Base-by-base conservation (phyloP, 2,329 filamentous ascomycete genomes). In the Cladophialophora yegresii region DNA sequence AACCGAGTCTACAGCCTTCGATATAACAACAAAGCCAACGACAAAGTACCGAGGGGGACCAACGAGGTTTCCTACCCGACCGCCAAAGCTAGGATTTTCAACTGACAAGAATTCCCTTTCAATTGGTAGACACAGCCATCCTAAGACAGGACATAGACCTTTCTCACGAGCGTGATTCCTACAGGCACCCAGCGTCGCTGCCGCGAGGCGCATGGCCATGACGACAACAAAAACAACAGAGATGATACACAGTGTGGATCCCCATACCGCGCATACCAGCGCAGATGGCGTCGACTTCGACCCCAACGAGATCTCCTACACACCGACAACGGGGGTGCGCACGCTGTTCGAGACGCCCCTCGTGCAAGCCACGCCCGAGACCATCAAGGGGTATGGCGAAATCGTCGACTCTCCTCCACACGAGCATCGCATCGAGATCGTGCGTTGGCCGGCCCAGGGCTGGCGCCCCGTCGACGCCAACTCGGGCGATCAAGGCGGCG, bases 401-500 rank as follows among this genome's bases (percentile, higher is more conserved):
- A 62, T 66, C 32, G 60, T 66, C 22, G 49, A 58, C 1, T 58
- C 50, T 32, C 59, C 50, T 32, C 59, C 63, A 4, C 59, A 65
- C 20, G 58, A 33, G 32, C 58, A 56, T 28, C 53, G 40, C 16
- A 65, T 65, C n/a, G 63, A 65, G 28, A 65, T 65, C 47, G 58
- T 61, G 33, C 63, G 54, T 13, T 65, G 63, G 63, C 63, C 63
- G 3, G 63, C 63, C 13, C 58, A 53, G 20, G 63, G 63, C 13
- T 65, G 63, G 63, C 58, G 63, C 22, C 58, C 58, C 4, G 47
- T 65, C 12, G 63, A 65, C 23, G 33, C 54, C 9, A 61, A 65
- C 36, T 65, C 63, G 1, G 63, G 63, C 13, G 63, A 65, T 32
- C 63, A 65, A 28, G 63, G 63, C 33, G 63, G 63, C 13, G 45